Conservation (phyloP, 768 basidiomycete genomes). For the Calvatia gigantea region DNA sequence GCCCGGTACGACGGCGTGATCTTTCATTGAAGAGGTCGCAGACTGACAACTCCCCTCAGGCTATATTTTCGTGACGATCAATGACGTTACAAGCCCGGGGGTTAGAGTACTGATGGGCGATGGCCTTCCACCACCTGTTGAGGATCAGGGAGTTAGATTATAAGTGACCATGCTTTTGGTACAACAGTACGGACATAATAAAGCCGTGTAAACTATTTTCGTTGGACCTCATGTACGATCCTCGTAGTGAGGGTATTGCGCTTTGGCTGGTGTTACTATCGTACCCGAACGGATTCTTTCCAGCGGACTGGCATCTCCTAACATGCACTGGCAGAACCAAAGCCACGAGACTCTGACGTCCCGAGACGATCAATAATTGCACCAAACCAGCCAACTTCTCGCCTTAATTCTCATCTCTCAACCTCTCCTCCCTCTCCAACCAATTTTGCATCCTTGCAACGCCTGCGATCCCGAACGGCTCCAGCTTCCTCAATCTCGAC, state of each 20-base stretch:
- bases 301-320: no score
- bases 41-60: neutral
- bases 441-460: conserved; percentile 4
- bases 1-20: conserved; percentile 23
- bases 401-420: neutral
- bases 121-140: conserved; percentile 35
- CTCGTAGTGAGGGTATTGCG: no score
- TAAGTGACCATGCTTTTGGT: no score
- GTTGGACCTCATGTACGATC: no score
- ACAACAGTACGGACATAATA: no score
- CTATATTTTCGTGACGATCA: neutral
- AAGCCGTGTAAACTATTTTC: no score
- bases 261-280: no score
- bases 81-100: conserved; percentile 28
- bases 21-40: neutral
- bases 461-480: conserved; percentile 5
- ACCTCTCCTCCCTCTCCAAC: neutral
- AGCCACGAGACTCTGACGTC: no score
- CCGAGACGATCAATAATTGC: no score
- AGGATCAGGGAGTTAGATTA: conserved; percentile 26
- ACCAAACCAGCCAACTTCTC: neutral
- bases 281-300: no score
- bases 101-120: conserved; percentile 36
- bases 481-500: neutral
- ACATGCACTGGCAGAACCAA: no score